Conservation (phyloP, 108 stramenopile genomes). For the Skeletonema menzelii region DNA sequence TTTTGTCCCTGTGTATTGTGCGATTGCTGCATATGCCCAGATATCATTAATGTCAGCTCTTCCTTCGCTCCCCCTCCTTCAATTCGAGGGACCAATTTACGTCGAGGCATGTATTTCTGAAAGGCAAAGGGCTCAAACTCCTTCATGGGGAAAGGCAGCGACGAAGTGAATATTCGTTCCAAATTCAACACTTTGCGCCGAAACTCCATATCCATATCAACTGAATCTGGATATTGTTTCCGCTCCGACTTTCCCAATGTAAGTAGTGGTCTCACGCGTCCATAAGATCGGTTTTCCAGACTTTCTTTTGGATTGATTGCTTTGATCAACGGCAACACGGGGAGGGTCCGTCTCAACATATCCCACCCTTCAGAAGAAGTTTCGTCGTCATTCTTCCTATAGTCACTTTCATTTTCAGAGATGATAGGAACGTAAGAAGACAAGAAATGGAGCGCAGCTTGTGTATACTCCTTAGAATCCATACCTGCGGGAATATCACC, state of each 20-base stretch:
- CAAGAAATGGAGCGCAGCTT: conserved; percentile 70
- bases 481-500: conserved; percentile 63
- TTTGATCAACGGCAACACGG: conserved; percentile 31
- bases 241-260: conserved; percentile 18
- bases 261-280: conserved; percentile 31
- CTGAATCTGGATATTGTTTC: conserved; percentile 39
- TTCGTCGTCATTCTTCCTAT: neutral
- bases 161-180: conserved; percentile 35
- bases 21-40: conserved; percentile 41
- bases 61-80: conserved; percentile 36
- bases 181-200: conserved; percentile 40
- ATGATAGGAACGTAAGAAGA: conserved; percentile 29
- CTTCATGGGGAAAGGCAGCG: conserved; percentile 33
- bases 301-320: conserved; percentile 30
- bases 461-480: conserved; percentile 79
- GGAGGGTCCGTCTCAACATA: conserved; percentile 24
- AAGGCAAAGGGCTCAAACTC: conserved; percentile 21
- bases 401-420: conserved; percentile 23
- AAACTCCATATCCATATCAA: conserved; percentile 31
- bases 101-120: conserved; percentile 37
- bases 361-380: conserved; percentile 26
- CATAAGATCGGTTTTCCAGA: conserved; percentile 32
- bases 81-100: conserved; percentile 39
- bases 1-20: conserved; percentile 9
- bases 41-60: conserved; percentile 48